Evolutionary conservation across 2,329 filamentous ascomycete genomes (phyloP).

Genomic region (Pseudopyricularia cyperi): DNA sequence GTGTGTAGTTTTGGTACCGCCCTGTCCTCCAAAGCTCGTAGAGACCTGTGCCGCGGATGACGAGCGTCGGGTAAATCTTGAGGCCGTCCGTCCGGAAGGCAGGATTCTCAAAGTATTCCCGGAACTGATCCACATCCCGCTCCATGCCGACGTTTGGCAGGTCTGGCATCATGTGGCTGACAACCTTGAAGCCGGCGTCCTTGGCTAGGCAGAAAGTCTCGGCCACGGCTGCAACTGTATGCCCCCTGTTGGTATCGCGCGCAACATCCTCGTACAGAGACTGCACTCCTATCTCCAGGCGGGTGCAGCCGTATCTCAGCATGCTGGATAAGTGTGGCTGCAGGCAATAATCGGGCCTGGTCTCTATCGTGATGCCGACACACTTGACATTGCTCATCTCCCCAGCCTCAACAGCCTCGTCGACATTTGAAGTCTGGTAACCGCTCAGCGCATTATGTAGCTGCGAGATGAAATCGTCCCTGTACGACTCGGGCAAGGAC

Average conservation of each 20-base stretch:
- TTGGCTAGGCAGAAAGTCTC: slow-evolving; percentile 97
- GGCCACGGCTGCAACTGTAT: slow-evolving; percentile 88
- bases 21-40: slow-evolving; percentile 98
- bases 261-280: slow-evolving; percentile 96
- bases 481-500: slow-evolving; percentile 80
- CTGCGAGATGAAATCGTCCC: slow-evolving; percentile 88
- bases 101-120: slow-evolving; percentile 95
- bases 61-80: slow-evolving; percentile 95
- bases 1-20: slow-evolving; percentile 96
- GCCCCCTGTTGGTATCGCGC: slow-evolving; percentile 92
- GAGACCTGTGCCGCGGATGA: slow-evolving; percentile 89
- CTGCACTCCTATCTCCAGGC: slow-evolving; percentile 89
- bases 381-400: slow-evolving; percentile 98
- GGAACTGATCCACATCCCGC: slow-evolving; percentile 89
- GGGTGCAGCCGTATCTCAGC: slow-evolving; percentile 94
- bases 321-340: slow-evolving; percentile 92
- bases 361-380: slow-evolving; percentile 97
- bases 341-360: slow-evolving; percentile 88
- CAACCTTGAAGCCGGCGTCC: slow-evolving; percentile 96
- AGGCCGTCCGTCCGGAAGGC: slow-evolving; percentile 91
- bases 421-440: slow-evolving; percentile 86
- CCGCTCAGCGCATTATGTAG: slow-evolving; percentile 94
- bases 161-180: slow-evolving; percentile 99
- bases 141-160: slow-evolving; percentile 98
- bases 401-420: slow-evolving; percentile 86